Base-by-base conservation (phyloP, 441 rosid species). In the Adansonia rubrostipa region DNA sequence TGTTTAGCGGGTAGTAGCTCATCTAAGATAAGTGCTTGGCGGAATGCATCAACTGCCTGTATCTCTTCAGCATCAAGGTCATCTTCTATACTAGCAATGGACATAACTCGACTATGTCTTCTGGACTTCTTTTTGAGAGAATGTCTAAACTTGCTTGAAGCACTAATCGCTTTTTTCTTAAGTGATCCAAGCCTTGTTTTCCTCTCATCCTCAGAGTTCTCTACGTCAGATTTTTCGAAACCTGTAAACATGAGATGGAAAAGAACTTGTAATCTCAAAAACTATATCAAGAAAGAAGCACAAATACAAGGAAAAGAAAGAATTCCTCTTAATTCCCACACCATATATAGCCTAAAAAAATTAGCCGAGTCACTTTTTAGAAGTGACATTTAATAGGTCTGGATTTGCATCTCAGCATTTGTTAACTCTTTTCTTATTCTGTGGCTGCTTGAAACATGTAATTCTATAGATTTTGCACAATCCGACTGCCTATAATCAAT, bases 111-210 rank as follows among this genome's bases (percentile, higher is more conserved):
- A 51, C 88, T 88, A 81, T 86, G 87, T 84, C 90, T 82, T 33
- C 92, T 77, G 28, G 85, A 82, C 81, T 79, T 90, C 76, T 79
- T 89, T 70, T 85, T 89, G 78, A 87, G 78, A 56, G 95, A 89
- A 81, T 86, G 83, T 83, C 87, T 89, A 63, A 91, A 86, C 79
- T 87, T 91, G 82, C 78, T 79, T 0, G 95, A 91, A 73, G 95
- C 92, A 73, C 9, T 89, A 60, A 91, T 88, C 5, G 93, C 93
- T 80, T 84, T 87, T 90, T 91, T 91, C 86, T 88, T 91, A 76
- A 91, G 28, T 9, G 93, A 88, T 8, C 88, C 86, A 47, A 89
- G 90, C 84, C 86, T 88, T 19, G 87, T 86, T 85, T 82, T 86
- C 88, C 86, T 88, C 61, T 89, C 93, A 60, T 91, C 93, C 81